Evolutionary conservation across 169 alveolate species (phyloP), one percentile per base, ranked within the genome.

Genomic region (Babesia gibsoni): DNA sequence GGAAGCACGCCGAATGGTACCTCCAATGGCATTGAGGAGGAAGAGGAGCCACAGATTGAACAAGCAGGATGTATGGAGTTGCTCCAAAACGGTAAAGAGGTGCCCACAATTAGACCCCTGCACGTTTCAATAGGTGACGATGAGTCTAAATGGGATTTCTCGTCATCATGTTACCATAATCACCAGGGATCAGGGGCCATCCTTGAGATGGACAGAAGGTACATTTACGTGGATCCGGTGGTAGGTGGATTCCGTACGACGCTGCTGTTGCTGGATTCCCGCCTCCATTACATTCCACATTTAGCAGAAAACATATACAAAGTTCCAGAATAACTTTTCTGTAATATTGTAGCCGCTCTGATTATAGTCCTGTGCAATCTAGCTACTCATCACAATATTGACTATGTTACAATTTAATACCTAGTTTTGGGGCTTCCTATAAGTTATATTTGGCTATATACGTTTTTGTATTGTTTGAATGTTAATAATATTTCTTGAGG

Each of bases 181-280:
- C 81, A 69, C 22, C 59, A 58, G 42, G 72, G 81, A 32, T 54
- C 81, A 14, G 81, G 81, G 35, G 61, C 70, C n/a, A 69, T 69
- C 5, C 4, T 69, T 32, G 48, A 69, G 29, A 12, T 69, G 4
- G 53, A 16, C 1, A 45, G 57, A 43, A 37, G 36, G 18, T 69
- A 52, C 30, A 69, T 69, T 9, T 69, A 69, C 22, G 70, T 69
- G 7, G 81, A 69, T 23, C 81, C 81, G 14, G 72, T 58, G 23
- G 57, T 69, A 6, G 68, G 73, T 16, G 81, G 81, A 12, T 57
- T 57, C 23, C 73, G 81, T 14, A 58, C 65, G 0, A 56, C 64
- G 27, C 27, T 69, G 37, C 42, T 69, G 7, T 5, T 69, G 30
- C 63, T 69, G 37, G 75, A 69, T 20, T 1, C 64, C 12, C 42